phyloP scores from a whole-genome alignment of 2,329 filamentous ascomycete species.

The Colletotrichum neosansevieriae region DNA sequence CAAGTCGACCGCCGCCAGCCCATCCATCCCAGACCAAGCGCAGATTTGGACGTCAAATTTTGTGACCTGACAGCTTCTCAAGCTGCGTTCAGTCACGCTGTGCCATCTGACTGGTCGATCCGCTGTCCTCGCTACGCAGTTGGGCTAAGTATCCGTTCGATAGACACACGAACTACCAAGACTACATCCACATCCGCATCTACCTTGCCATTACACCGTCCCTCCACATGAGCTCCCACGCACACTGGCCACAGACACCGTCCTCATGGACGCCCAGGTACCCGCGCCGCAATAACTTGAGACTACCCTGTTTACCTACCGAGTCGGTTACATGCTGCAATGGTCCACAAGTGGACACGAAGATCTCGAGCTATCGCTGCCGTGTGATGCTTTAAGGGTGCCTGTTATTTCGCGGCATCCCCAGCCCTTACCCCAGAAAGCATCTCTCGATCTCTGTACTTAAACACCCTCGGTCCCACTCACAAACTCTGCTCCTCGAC shows the following conservation, averaged over 20 bases:
- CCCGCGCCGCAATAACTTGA: slow-evolving; percentile 15
- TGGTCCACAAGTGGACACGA: slow-evolving; percentile 23
- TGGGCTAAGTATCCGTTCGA: slow-evolving; percentile 17
- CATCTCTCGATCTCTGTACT: slow-evolving; percentile 36
- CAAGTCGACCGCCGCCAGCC: slow-evolving; percentile 26
- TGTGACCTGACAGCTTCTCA: slow-evolving; percentile 27
- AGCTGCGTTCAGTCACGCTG: slow-evolving; percentile 18
- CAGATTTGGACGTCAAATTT: slow-evolving; percentile 21
- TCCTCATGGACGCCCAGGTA: slow-evolving; percentile 10
- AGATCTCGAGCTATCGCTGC: slow-evolving; percentile 36
- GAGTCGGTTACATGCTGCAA: slow-evolving; percentile 31
- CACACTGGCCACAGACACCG: slow-evolving; percentile 15
- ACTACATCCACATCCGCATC: slow-evolving; percentile 1
- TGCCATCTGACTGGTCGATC: slow-evolving; percentile 37
- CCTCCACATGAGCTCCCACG: background rate
- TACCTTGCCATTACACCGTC: too few species aligned
- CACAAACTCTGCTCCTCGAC: background rate
- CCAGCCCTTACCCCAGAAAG: slow-evolving; percentile 35
- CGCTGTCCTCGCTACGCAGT: slow-evolving; percentile 13
- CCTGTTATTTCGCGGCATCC: slow-evolving; percentile 26
- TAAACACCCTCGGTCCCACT: slow-evolving; percentile 37
- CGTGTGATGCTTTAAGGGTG: slow-evolving; percentile 30
- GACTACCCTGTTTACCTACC: slow-evolving; percentile 30
- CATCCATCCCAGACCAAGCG: slow-evolving; percentile 6
- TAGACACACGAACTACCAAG: slow-evolving; percentile 6